Base-by-base conservation (phyloP, 192 early-diverging fungal genomes). In the Glomus cerebriforme region DNA sequence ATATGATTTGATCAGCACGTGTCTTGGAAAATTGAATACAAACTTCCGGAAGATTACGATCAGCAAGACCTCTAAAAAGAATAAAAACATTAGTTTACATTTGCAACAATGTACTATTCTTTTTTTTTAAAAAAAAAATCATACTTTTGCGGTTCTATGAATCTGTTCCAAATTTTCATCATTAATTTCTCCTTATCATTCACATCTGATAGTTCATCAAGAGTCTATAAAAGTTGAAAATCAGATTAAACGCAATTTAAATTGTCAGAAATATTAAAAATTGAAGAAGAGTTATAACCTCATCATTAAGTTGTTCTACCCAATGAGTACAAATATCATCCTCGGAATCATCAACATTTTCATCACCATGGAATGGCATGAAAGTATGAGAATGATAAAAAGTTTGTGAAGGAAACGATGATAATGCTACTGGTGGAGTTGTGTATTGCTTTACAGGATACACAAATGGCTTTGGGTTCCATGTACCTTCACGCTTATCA, bases 331-430 rank as follows among this genome's bases (percentile, higher is more conserved):
- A 78, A 27, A 78, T 35, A 22, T 78, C 76, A 31, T 64, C 64
- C 4, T 78, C 76, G 15, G 76, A 78, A 47, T 78, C 65, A 67
- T 19, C 19, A 24, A 31, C 73, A 43, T 24, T 5, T 12, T 77
- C 75, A 49, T 59, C 75, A 2, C 13, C 62, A n/a, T 32, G 64
- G 75, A 49, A 77, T 31, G 75, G 75, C 64, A 77, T 77, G 27
- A 77, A 77, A 8, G 75, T 34, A 7, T 67, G 75, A 26, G 75
- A 77, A 77, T 77, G 63, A 66, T 77, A 77, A 77, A 64, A 77
- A 32, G 64, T 54, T 17, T 19, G 26, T n/a, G 58, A 24, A 39
- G 75, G 75, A 12, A 73, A 35, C 39, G 32, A 68, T 37, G 66
- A 32, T 35, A 60, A n/a, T 39, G 27, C n/a, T 29, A 45, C 9